Evolutionary conservation across 805 yeast species (phyloP).

Genomic region (Wickerhamomyces ciferrii): DNA sequence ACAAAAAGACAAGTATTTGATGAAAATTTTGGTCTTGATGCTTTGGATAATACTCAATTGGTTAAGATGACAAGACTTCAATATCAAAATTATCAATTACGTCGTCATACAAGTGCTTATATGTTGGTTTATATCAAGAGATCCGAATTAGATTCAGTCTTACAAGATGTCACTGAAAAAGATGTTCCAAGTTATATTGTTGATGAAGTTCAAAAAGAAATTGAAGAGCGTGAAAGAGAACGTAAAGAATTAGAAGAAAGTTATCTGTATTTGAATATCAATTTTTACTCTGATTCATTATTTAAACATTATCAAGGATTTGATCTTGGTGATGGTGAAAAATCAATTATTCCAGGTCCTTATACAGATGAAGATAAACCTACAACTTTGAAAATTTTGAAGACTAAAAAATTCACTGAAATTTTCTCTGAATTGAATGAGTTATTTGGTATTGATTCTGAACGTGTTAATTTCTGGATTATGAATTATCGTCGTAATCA

Average conservation of each 20-base stretch:
- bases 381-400: slow-evolving; percentile 43
- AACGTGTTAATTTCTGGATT: slow-evolving; percentile 52
- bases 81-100: slow-evolving; percentile 56
- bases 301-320: slow-evolving; percentile 64
- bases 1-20: slow-evolving; percentile 82
- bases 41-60: slow-evolving; percentile 41
- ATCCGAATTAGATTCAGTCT: slow-evolving; percentile 46
- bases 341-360: slow-evolving; percentile 37
- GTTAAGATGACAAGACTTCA: slow-evolving; percentile 50
- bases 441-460: slow-evolving; percentile 30
- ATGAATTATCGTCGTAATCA: slow-evolving; percentile 65
- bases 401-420: slow-evolving; percentile 46
- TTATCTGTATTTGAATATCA: slow-evolving; percentile 54
- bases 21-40: slow-evolving; percentile 85
- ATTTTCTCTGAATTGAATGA: slow-evolving; percentile 46
- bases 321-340: slow-evolving; percentile 67
- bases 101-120: slow-evolving; percentile 91
- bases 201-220: slow-evolving; percentile 57
- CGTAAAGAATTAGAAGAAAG: slow-evolving; percentile 67
- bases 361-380: slow-evolving; percentile 45
- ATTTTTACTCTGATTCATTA: slow-evolving; percentile 47
- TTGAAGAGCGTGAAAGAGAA: slow-evolving; percentile 44
- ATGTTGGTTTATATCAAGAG: slow-evolving; percentile 92
- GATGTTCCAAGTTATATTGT: slow-evolving; percentile 69
- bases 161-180: slow-evolving; percentile 49